Evolutionary conservation across 2,329 filamentous ascomycete species (phyloP).

Genomic region (Aspergillus ruber): DNA sequence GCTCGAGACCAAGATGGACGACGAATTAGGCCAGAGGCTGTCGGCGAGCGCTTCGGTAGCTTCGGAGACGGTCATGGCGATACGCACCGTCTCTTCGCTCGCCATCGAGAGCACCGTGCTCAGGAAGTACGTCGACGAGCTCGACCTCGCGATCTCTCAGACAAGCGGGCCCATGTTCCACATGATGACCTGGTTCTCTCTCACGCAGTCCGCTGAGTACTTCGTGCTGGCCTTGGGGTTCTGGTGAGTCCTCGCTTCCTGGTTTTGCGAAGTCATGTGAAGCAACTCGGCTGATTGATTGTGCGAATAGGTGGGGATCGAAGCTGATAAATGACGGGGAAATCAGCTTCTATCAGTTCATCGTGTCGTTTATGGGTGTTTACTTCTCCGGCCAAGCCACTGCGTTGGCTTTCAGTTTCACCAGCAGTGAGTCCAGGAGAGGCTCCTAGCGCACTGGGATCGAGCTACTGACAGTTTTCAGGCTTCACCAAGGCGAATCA

Average conservation of each 20-base stretch:
- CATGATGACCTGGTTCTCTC: constrained; percentile 22
- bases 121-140: constrained; percentile 15
- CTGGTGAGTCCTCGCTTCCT: constrained; percentile 11
- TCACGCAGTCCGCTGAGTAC: constrained; percentile 22
- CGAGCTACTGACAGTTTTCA: not conserved
- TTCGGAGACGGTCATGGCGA: constrained; percentile 44
- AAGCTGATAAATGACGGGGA: constrained; percentile 49
- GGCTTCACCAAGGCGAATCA: constrained; percentile 44
- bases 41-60: constrained; percentile 37
- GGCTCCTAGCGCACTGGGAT: not conserved
- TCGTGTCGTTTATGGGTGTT: constrained; percentile 40
- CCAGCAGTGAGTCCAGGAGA: constrained; percentile 19
- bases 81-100: constrained; percentile 44
- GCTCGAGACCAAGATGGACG: constrained; percentile 32
- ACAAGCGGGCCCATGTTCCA: constrained; percentile 15
- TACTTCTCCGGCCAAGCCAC: constrained; percentile 30
- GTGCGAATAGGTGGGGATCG: constrained; percentile 49
- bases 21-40: constrained; percentile 19
- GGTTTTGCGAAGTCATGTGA: constrained; percentile 8
- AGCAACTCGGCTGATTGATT: constrained; percentile 4
- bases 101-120: constrained; percentile 39
- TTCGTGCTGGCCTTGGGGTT: constrained; percentile 24
- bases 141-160: constrained; percentile 14
- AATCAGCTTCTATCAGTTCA: constrained; percentile 28
- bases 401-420: constrained; percentile 21